Evolutionary conservation across 2,329 filamentous ascomycete species (phyloP), one percentile per base, ranked within the genome.

Genomic region (Sporothrix humicola): DNA sequence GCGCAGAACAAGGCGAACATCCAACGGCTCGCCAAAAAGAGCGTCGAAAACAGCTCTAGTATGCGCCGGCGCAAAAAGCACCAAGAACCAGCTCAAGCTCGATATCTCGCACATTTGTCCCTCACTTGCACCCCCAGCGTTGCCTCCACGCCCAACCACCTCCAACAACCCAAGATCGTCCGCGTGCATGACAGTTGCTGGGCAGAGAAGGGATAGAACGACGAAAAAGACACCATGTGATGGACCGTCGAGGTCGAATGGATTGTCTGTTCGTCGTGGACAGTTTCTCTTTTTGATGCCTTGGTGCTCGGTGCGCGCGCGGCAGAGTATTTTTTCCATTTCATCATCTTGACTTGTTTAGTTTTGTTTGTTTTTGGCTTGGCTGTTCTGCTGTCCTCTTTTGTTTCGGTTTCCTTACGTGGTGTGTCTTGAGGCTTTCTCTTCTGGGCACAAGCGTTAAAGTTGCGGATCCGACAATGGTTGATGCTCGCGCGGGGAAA

Each of bases 381-480:
- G 20, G 17, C 31, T 10, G n/a, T 20, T 44, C n/a, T 17, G 9
- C n/a, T 15, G 52, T 56, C 52, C n/a, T 12, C 20, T 54, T 13
- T 15, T 10, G 58, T 63, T 37, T 63, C 37, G 15, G n/a, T 63
- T 12, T 42, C 8, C 31, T 61, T 37, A 42, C 56, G 13, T 56
- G 23, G 56, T 61, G 6, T 42, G 15, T n/a, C 26, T 31, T 17
- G 13, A 26, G 17, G 56, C 26, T 37, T 59, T 37, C 56, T 59
- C 56, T 59, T 59, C 56, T 63, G 15, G 58, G 58, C 58, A 63
- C 58, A 63, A 44, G 58, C 7, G 58, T 15, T n/a, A 20, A 10
- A 10, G 58, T 44, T 63, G 58, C 58, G 58, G 58, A 63, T 63
- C 58, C 58, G 58, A 63, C 58, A 42, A 15, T 63, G 58, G 31